Percentiles rank a stretch among this genome's conserved stretches.
Conservation (phyloP, 2,329 filamentous ascomycete genomes). For the Talaromyces piceae region DNA sequence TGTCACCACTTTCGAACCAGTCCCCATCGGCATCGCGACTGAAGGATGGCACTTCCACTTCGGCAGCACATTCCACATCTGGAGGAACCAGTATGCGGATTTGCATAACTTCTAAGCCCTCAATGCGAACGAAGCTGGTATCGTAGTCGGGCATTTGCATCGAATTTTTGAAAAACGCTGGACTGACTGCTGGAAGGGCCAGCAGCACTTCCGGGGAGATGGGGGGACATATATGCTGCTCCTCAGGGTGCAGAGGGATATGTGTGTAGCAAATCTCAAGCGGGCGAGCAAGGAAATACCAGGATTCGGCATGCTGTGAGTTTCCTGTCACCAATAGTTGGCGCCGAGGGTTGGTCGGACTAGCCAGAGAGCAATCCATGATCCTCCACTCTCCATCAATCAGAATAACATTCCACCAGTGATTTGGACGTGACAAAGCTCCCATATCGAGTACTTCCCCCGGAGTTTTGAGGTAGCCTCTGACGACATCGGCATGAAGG, state of each 20-base stretch:
- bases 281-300: slow-evolving; percentile 90
- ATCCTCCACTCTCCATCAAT: slow-evolving; percentile 95
- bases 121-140: slow-evolving; percentile 74
- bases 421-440: slow-evolving; percentile 78
- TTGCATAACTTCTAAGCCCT: slow-evolving; percentile 89
- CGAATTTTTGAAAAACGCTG: slow-evolving; percentile 76
- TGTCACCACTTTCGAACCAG: slow-evolving; percentile 83
- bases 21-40: slow-evolving; percentile 82
- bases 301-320: slow-evolving; percentile 66
- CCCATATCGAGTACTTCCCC: slow-evolving; percentile 76
- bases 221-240: slow-evolving; percentile 88
- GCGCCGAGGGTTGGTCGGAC: slow-evolving; percentile 79
- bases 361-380: slow-evolving; percentile 87
- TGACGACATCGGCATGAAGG: slow-evolving; percentile 76
- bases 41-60: slow-evolving; percentile 79
- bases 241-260: slow-evolving; percentile 74
- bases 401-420: slow-evolving; percentile 95
- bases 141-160: slow-evolving; percentile 83
- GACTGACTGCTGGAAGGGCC: slow-evolving; percentile 76
- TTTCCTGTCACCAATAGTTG: slow-evolving; percentile 66
- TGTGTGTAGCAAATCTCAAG: slow-evolving; percentile 93
- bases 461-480: slow-evolving; percentile 83
- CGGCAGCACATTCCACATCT: slow-evolving; percentile 85
- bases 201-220: slow-evolving; percentile 79
- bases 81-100: slow-evolving; percentile 78